A percentile compares a stretch with the other conserved stretches of the same genome.
Conservation (phyloP, 139 green algal genomes). For the Chlorella sp. region DNA sequence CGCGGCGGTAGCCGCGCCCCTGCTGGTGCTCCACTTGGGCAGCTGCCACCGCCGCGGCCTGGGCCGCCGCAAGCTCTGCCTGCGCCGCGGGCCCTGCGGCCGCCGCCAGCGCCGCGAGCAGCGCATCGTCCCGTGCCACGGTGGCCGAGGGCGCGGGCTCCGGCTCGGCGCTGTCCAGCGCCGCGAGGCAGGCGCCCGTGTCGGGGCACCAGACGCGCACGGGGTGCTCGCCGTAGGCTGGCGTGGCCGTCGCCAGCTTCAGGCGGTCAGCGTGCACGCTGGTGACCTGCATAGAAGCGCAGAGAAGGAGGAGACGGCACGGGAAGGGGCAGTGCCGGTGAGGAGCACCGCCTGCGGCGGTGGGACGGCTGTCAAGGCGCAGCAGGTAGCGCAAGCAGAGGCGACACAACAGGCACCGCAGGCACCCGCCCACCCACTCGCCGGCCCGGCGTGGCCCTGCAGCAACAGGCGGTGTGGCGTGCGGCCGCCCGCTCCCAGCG, state of each 20-base stretch:
- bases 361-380: too few species aligned
- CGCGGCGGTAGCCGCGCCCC: background rate
- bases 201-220: slow-evolving; percentile 7
- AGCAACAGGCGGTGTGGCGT: background rate
- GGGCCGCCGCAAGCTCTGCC: background rate
- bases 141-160: too few species aligned
- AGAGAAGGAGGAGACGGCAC: background rate
- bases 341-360: too few species aligned
- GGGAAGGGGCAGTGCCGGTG: background rate
- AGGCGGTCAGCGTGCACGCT: slow-evolving; percentile 8
- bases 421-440: background rate
- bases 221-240: background rate
- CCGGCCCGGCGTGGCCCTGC: background rate
- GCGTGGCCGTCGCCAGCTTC: slow-evolving; percentile 10
- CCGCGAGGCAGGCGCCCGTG: slow-evolving; percentile 3
- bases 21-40: background rate
- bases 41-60: background rate
- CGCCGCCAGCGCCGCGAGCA: too few species aligned
- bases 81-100: background rate
- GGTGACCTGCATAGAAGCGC: background rate
- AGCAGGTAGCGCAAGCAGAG: background rate
- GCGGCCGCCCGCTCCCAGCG: background rate
- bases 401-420: background rate
- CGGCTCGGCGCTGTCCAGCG: slow-evolving; percentile 10
- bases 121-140: too few species aligned